Conservation (phyloP, 169 alveolate species). For the Eimeria sp. region DNA sequence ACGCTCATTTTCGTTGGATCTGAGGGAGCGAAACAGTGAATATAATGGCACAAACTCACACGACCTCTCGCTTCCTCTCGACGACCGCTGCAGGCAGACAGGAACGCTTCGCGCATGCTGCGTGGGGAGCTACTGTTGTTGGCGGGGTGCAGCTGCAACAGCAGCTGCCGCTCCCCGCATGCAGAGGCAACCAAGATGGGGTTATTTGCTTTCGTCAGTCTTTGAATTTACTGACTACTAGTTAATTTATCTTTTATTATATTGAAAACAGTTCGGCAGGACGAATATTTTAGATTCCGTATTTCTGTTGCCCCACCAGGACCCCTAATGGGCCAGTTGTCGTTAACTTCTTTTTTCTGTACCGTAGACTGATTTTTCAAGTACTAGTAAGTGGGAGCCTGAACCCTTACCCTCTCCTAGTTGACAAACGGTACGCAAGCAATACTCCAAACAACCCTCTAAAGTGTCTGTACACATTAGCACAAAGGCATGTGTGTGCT, state of each 20-base stretch:
- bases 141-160: slow-evolving; percentile 75
- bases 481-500: no score
- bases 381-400: no score
- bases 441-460: no score
- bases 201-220: neutral
- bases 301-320: neutral
- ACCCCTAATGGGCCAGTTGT: neutral
- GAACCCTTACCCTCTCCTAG: no score
- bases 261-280: neutral
- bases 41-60: neutral
- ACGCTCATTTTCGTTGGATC: slow-evolving; percentile 71
- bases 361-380: neutral
- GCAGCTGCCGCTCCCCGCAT: slow-evolving; percentile 56
- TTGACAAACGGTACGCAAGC: no score
- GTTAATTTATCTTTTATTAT: neutral
- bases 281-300: neutral
- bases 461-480: no score
- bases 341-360: neutral
- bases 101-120: slow-evolving; percentile 55
- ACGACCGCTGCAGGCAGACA: neutral
- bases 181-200: neutral
- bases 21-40: slow-evolving; percentile 74
- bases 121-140: slow-evolving; percentile 68
- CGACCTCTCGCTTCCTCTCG: slow-evolving; percentile 40
- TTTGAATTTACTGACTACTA: neutral